A percentile compares a stretch with the other conserved stretches of the same genome.
Evolutionary conservation across 2,329 filamentous ascomycete genomes (phyloP).

Genomic region (Scytalidium lignicola): DNA sequence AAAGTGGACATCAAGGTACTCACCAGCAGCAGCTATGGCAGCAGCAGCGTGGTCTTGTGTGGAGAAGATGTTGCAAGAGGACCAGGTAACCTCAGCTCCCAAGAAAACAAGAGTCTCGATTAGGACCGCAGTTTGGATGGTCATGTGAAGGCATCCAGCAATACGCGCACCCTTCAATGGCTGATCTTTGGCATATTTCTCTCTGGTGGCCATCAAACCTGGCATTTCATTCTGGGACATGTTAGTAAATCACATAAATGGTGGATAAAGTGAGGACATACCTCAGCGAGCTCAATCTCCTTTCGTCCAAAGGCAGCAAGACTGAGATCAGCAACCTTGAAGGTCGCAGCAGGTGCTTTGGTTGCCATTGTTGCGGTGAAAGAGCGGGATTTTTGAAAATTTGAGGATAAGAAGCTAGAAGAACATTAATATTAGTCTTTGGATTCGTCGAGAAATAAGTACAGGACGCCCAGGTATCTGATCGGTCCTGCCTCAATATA

Average conservation of each 20-base stretch:
- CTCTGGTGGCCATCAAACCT: slow-evolving; percentile 91
- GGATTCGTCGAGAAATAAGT: not conserved
- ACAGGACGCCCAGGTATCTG: not conserved
- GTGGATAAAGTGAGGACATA: slow-evolving; percentile 24
- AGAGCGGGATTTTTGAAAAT: not conserved
- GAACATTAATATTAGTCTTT: not conserved
- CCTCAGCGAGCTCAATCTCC: slow-evolving; percentile 96
- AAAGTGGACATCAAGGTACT: slow-evolving; percentile 1
- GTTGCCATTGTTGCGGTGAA: slow-evolving; percentile 4
- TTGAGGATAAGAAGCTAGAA: not conserved
- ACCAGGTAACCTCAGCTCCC: slow-evolving; percentile 98
- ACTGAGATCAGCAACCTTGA: slow-evolving; percentile 90
- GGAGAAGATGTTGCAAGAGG: slow-evolving; percentile 99
- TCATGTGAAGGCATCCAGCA: slow-evolving; percentile 97
- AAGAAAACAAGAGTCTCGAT: slow-evolving; percentile 95
- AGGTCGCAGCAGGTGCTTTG: slow-evolving; percentile 49
- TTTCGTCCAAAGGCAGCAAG: slow-evolving; percentile 97
- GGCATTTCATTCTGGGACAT: slow-evolving; percentile 73
- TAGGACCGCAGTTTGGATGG: slow-evolving; percentile 98
- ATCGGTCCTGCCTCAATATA: not conserved
- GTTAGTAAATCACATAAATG: not conserved
- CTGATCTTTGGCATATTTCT: slow-evolving; percentile 89
- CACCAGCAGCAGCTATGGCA: slow-evolving; percentile 73
- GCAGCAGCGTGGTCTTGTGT: slow-evolving; percentile 98
- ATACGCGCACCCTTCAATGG: slow-evolving; percentile 92